Base-by-base conservation (phyloP, 208 protist genomes). In the Blastocrithidia nonstop region DNA sequence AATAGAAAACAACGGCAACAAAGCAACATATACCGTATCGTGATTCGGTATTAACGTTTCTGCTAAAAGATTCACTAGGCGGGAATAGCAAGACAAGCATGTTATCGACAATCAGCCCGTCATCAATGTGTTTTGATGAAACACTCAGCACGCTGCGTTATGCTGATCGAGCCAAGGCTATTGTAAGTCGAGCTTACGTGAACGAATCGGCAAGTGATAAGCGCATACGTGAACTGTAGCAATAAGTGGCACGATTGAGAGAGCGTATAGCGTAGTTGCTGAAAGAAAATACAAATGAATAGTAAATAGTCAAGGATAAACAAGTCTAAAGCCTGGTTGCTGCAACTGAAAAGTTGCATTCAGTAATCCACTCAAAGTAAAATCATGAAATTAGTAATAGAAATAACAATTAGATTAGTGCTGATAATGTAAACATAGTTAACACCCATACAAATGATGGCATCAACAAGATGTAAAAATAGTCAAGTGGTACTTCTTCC, bases 51-150 rank as follows among this genome's bases (percentile, higher is more conserved):
- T 59, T 94, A 16, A 94, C 87, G 0, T 92, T 71, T 38, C 60
- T 94, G 8, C 50, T 94, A 23, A 88, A 92, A 44, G 84, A 92
- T 40, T 87, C 84, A 4, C 56, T 96, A 0, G 88, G 88, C 16
- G 88, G 88, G 26, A 93, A 93, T 52, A 88, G 78, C 41, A 93
- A 91, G 41, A 94, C 91, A 0, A 84, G 81, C 49, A 95, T 95
- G 74, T 66, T 96, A 27, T 76, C 76, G 40, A 96, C 79, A 0
- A 43, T 96, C 0, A 87, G 79, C 32, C 88, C 86, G 5, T 66
- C 79, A 11, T 23, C 29, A 4, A 51, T 65, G 25, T 66, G 83
- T 57, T 86, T 79, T 50, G 81, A 91, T 0, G 86, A 95, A 50
- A 94, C 86, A 5, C 50, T 92, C 11, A 88, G 70, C 46, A 96